Percentiles rank a stretch among this genome's conserved stretches.
phyloP scores from a whole-genome alignment of 148 eudicot genomes.

The Chenopodium album region DNA sequence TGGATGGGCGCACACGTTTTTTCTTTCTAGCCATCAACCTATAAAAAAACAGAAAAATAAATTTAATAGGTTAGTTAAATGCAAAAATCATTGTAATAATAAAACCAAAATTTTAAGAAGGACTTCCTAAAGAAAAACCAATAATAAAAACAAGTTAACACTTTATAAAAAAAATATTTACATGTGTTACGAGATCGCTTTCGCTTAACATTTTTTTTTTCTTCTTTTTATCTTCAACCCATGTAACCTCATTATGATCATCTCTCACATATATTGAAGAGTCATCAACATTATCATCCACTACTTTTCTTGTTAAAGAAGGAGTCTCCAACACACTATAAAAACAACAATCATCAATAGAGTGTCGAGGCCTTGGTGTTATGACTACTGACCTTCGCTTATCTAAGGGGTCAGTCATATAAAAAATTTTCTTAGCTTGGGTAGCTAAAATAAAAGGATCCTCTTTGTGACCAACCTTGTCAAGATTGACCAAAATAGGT shows the following conservation, averaged over 20 bases:
- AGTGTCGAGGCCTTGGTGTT: too few species aligned
- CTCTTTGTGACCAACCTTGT: background rate
- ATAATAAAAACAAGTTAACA: background rate
- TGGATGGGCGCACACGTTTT: background rate
- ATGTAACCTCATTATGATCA: too few species aligned
- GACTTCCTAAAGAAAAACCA: background rate
- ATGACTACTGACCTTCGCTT: too few species aligned
- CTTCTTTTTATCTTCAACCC: too few species aligned
- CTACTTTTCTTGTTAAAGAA: too few species aligned
- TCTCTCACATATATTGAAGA: too few species aligned
- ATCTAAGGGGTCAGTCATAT: too few species aligned
- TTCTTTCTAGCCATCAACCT: constrained; percentile 2
- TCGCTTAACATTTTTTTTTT: too few species aligned
- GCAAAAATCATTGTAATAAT: background rate
- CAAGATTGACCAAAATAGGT: background rate
- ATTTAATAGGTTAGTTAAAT: background rate
- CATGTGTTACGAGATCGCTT: background rate
- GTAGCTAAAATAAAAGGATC: too few species aligned
- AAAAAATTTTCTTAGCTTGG: too few species aligned
- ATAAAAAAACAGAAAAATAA: background rate
- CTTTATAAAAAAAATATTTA: background rate
- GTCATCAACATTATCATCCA: too few species aligned
- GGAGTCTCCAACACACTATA: background rate
- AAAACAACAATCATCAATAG: background rate
- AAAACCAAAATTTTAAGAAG: background rate